Percentiles rank a stretch among this genome's conserved stretches.
Conservation (phyloP, 257 asterid species). For the Ehretia macrophylla region DNA sequence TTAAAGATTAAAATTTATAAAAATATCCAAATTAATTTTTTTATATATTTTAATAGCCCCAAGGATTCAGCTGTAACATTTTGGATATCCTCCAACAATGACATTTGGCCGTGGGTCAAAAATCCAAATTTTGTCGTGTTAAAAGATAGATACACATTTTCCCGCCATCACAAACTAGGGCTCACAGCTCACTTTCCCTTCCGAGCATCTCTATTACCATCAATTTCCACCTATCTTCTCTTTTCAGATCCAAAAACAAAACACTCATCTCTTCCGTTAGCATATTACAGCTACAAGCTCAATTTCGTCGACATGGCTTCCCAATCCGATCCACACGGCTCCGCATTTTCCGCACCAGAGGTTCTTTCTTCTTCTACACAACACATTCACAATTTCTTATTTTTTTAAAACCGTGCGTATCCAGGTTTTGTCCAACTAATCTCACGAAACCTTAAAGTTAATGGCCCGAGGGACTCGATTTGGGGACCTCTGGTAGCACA, state of each 20-base stretch:
- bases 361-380: constrained; percentile 17
- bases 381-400: not conserved
- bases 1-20: too few relatives aligned
- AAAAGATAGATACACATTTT: not conserved
- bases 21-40: too few relatives aligned
- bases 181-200: not conserved
- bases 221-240: not conserved
- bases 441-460: too few relatives aligned
- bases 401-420: not conserved
- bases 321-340: constrained; percentile 43
- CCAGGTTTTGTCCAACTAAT: too few relatives aligned
- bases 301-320: constrained; percentile 42
- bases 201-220: not conserved
- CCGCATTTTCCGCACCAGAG: constrained; percentile 85
- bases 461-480: too few relatives aligned
- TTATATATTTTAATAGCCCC: too few relatives aligned
- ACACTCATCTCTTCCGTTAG: too few relatives aligned
- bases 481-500: not conserved
- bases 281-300: not conserved
- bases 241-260: too few relatives aligned
- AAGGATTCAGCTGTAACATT: too few relatives aligned
- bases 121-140: too few relatives aligned
- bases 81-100: too few relatives aligned
- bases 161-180: constrained; percentile 22
- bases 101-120: too few relatives aligned